A percentile compares a stretch with the other conserved stretches of the same genome.
Conservation (phyloP, 495 filamentous ascomycete species). For the Corynascus novoguineensis region DNA sequence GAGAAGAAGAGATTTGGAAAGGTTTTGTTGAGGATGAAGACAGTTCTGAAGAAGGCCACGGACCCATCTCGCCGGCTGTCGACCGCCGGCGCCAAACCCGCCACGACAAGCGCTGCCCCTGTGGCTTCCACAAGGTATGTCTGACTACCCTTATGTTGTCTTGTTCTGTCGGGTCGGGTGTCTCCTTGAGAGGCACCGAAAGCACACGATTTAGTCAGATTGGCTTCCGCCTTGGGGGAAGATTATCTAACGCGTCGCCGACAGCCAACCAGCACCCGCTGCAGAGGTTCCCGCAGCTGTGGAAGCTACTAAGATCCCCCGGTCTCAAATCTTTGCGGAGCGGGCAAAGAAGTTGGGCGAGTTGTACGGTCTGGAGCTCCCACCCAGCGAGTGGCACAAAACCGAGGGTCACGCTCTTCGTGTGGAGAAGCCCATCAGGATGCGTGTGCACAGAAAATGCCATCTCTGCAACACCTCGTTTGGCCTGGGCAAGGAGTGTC, state of each 20-base stretch:
- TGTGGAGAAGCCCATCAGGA: constrained; percentile 82
- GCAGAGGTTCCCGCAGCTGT: constrained; percentile 17
- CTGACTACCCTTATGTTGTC: not conserved
- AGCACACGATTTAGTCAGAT: no score
- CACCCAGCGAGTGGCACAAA: constrained; percentile 63
- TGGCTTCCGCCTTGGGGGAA: no score
- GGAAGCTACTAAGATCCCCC: constrained; percentile 36
- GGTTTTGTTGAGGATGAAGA: constrained; percentile 59
- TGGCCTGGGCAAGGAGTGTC: constrained; percentile 56
- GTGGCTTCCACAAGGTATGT: constrained; percentile 30
- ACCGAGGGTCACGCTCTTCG: constrained; percentile 57
- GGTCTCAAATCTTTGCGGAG: constrained; percentile 55
- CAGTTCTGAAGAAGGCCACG: constrained; percentile 52
- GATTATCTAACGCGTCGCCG: constrained; percentile 27
- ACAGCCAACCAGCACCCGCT: constrained; percentile 28
- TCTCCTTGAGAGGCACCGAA: no score
- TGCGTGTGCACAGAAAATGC: constrained; percentile 82
- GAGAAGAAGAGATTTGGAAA: constrained; percentile 60
- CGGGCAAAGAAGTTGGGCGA: constrained; percentile 66
- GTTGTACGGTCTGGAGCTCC: constrained; percentile 66
- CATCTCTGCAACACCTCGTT: constrained; percentile 69
- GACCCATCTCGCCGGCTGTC: constrained; percentile 35
- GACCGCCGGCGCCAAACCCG: constrained; percentile 15
- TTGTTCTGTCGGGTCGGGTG: not conserved
- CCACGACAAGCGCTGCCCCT: constrained; percentile 19